Evolutionary conservation across 1,284 basidiomycete genomes (phyloP).

Genomic region (Malassezia furfur): DNA sequence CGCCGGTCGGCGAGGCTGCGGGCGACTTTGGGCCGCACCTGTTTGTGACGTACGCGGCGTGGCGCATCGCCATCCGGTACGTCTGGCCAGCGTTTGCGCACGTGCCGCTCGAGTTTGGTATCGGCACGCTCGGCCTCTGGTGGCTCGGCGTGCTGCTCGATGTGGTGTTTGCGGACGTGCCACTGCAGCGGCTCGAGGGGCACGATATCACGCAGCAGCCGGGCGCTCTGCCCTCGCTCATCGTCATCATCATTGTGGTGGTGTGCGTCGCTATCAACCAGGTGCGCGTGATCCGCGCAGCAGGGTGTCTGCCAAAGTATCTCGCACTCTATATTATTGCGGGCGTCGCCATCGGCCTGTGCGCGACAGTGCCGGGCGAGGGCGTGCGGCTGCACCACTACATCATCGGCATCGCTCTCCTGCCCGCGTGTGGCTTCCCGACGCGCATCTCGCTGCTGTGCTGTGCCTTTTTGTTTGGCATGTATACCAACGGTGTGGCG

Average conservation of each 20-base stretch:
- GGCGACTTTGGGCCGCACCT: constrained; percentile 67
- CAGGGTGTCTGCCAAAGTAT: constrained; percentile 69
- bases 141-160: constrained; percentile 60
- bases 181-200: constrained; percentile 55
- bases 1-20: constrained; percentile 58
- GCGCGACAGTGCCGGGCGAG: constrained; percentile 59
- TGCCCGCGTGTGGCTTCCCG: constrained; percentile 70
- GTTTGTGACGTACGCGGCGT: constrained; percentile 70
- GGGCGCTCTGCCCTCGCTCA: constrained; percentile 63
- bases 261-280: constrained; percentile 57
- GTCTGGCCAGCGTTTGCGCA: constrained; percentile 62
- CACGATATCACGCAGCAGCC: constrained; percentile 62
- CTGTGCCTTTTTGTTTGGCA: constrained; percentile 69
- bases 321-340: constrained; percentile 52
- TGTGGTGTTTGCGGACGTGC: constrained; percentile 40
- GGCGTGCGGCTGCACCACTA: constrained; percentile 53
- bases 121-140: constrained; percentile 67
- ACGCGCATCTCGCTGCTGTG: constrained; percentile 68
- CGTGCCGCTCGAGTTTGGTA: constrained; percentile 61
- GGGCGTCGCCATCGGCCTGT: constrained; percentile 59
- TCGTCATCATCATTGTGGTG: constrained; percentile 60
- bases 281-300: constrained; percentile 69
- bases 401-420: constrained; percentile 63
- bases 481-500: constrained; percentile 55
- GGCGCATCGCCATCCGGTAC: constrained; percentile 66